Conservation (phyloP, 2,329 filamentous ascomycete genomes). For the Geosmithia putterillii region DNA sequence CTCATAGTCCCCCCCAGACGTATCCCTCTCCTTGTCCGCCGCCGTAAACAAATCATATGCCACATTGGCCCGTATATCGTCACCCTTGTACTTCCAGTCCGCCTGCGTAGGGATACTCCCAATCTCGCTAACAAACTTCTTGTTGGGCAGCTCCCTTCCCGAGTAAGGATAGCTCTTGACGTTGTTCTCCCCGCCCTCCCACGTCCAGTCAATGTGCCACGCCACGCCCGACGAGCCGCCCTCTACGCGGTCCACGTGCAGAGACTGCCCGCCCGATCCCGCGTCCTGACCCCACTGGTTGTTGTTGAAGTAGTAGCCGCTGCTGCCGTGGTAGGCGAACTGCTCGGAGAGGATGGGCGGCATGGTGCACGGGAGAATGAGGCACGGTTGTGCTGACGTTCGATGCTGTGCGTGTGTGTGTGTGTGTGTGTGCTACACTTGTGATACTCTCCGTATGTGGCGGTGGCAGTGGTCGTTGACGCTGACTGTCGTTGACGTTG, state of each 20-base stretch:
- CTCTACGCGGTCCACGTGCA: slow-evolving; percentile 17
- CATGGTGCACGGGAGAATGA: too few species aligned
- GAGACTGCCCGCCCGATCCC: slow-evolving; percentile 24
- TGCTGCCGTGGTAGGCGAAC: slow-evolving; percentile 9
- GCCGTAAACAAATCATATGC: slow-evolving; percentile 48
- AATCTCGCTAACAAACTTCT: slow-evolving; percentile 16
- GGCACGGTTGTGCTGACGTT: too few species aligned
- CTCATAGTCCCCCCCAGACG: slow-evolving; percentile 35
- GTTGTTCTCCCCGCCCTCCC: slow-evolving; percentile 20
- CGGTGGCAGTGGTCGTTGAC: too few species aligned
- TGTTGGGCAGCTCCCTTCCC: slow-evolving; percentile 4
- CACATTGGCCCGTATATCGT: slow-evolving; percentile 35
- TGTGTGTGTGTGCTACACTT: too few species aligned
- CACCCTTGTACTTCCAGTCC: slow-evolving; percentile 18
- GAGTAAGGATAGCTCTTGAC: slow-evolving; percentile 28
- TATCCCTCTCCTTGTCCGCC: slow-evolving; percentile 22
- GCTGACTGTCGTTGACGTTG: too few species aligned
- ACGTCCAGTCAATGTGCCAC: slow-evolving; percentile 27
- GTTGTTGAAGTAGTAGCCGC: slow-evolving; percentile 19
- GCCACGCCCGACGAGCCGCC: slow-evolving; percentile 16
- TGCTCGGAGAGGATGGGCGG: slow-evolving; percentile 11
- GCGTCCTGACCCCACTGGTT: slow-evolving; percentile 24
- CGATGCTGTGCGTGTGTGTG: too few species aligned
- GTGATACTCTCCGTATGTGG: too few species aligned
- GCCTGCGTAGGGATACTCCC: slow-evolving; percentile 17